Evolutionary conservation across 2,329 filamentous ascomycete genomes (phyloP), one percentile per base, ranked within the genome.

Genomic region (Phoma sp.): DNA sequence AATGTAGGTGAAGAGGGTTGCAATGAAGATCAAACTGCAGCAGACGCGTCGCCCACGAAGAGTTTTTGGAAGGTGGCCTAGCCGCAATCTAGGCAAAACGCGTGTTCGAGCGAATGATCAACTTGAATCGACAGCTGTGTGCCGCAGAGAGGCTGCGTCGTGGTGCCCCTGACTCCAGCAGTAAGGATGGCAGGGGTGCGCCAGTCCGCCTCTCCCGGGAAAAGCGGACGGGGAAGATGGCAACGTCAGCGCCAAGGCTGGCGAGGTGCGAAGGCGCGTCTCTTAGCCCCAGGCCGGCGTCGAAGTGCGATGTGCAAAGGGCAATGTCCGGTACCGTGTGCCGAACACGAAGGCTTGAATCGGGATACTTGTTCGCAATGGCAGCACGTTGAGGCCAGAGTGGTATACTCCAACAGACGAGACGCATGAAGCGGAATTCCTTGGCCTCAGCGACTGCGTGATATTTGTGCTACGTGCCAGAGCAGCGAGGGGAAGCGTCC

Each of bases 391-490:
- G 29, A 35, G 51, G 40, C 35, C 39, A 35, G 33, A 13, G 35
- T 36, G 14, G 27, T 29, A 29, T 9, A 6, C 2, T 29, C 7
- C 22, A 35, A 35, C 18, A 24, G 25, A 39, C 10, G 18, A 13
- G 11, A 14, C 25, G 46, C 47, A 35, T 42, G 24, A 41, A 55
- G 52, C 52, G 52, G 52, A 50, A 55, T 46, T 47, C 10, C 52
- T 55, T 55, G 52, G 52, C 52, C 36, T n/a, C 41, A 27, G 23
- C n/a, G 41, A 49, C 46, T 42, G 52, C 52, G 48, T 50, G 47
- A 46, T 55, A 47, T 42, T 49, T 41, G 52, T 55, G 52, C 37
- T 50, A 50, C 52, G 22, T 50, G 52, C 52, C 52, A 38, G 46
- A 46, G 46, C 52, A 50, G 52, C 39, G 52, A 50, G 41, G 52